Evolutionary conservation across 441 rosid genomes (phyloP), one percentile per base, ranked within the genome.

Genomic region (Adansonia rubrostipa): DNA sequence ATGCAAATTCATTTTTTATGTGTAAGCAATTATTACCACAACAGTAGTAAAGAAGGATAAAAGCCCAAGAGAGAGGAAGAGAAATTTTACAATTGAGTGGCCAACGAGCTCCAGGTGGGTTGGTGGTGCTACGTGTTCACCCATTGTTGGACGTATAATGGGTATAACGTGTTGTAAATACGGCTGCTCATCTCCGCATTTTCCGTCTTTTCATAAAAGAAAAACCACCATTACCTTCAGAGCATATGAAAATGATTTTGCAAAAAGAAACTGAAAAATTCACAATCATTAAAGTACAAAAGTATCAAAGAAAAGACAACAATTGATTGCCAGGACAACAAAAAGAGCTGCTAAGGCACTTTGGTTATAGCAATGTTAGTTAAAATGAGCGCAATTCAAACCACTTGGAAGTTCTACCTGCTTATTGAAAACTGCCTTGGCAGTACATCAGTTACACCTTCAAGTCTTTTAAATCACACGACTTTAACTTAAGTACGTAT

Each of bases 21-120:
- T 48, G 36, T 22, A 63, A 33, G 8, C 6, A 62, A 62, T 5
- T 6, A 45, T 17, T 9, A 69, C 28, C 56, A 5, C 33, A 44
- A 19, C 1, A 33, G 56, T 4, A 58, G 19, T 19, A 44, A 9
- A 60, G 28, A 44, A 36, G 36, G 4, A 62, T 53, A 28, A 24
- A 1, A 24, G 28, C 0, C 0, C 47, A 10, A 74, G 78, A 9
- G 67, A 69, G 71, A 51, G 77, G 45, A 28, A 73, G 62, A 47
- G 77, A 80, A 68, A 65, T 28, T 20, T 84, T 81, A 89, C 89
- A 78, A 81, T 74, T 9, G 87, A 77, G 51, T 67, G 79, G 77
- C 85, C 77, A 79, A 69, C 80, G 28, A 80, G 81, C 72, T 86
- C 87, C 76, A 80, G 80, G 61, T 85, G 85, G 44, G 81, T 61